These are phyloP conservation scores for Botryotinia calthae DNA, from an alignment of 2,329 filamentous ascomycete genomes.

Conservation along the genomic window DNA sequence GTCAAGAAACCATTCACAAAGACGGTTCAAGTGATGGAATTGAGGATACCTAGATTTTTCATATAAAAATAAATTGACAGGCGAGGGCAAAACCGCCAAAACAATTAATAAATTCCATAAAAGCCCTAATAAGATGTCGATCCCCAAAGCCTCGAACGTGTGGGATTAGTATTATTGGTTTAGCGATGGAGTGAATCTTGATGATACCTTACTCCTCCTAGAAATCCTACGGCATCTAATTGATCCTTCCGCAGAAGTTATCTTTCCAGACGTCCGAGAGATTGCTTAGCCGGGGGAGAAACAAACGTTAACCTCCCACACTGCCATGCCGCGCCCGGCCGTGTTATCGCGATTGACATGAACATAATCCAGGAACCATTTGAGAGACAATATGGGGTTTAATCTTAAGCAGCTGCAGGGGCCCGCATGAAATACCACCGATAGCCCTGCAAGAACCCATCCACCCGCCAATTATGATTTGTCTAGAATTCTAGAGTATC, in stretches of 20 bases:
- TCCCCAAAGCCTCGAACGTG: background rate
- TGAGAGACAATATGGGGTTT: slow-evolving; percentile 4
- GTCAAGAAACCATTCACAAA: background rate
- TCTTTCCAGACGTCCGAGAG: background rate
- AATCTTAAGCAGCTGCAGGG: background rate
- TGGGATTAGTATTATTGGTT: background rate
- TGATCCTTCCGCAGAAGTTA: background rate
- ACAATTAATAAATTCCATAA: background rate
- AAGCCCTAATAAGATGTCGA: background rate
- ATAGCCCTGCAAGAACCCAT: background rate
- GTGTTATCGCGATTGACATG: slow-evolving; percentile 5
- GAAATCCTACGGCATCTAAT: background rate
- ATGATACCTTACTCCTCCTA: background rate
- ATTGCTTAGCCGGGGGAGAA: background rate
- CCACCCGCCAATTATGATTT: background rate
- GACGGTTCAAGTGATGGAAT: background rate
- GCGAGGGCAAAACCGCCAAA: background rate
- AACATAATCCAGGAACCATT: background rate
- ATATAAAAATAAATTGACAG: background rate
- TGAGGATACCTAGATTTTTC: background rate
- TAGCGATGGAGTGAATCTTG: background rate
- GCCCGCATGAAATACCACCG: background rate
- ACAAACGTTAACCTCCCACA: background rate
- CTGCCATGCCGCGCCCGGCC: background rate
- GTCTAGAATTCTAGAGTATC: slow-evolving; percentile 2